phyloP scores from a whole-genome alignment of 768 basidiomycete species.

The Clitopilus passeckerianus region DNA sequence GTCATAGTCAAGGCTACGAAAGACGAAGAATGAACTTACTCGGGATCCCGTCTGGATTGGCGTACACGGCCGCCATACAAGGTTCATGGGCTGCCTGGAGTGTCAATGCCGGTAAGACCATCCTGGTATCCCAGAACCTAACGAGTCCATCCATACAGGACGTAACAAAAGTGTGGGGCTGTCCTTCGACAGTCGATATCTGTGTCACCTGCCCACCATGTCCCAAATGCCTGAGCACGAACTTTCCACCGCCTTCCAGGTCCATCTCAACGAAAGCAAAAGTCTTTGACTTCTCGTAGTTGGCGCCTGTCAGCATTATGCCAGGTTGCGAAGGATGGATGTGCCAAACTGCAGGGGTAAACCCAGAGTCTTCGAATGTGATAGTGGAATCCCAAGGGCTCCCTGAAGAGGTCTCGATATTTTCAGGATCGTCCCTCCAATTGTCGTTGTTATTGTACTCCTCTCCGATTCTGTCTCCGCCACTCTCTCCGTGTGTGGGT shows the following conservation, averaged over 20 bases:
- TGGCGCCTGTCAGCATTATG: constrained; percentile 16
- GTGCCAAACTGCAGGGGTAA: constrained; percentile 15
- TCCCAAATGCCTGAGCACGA: constrained; percentile 27
- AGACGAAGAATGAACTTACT: neutral
- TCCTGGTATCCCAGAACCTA: constrained; percentile 32
- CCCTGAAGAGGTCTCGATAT: constrained; percentile 24
- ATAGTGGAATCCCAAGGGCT: constrained; percentile 9
- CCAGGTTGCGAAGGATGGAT: constrained; percentile 15
- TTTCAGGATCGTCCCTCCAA: constrained; percentile 18
- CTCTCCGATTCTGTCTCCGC: constrained; percentile 15
- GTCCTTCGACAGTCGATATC: constrained; percentile 28
- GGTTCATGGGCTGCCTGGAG: constrained; percentile 16
- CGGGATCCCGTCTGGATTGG: constrained; percentile 32
- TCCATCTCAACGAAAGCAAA: constrained; percentile 20
- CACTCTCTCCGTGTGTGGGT: constrained; percentile 21
- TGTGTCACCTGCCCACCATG: constrained; percentile 25
- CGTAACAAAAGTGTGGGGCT: constrained; percentile 31
- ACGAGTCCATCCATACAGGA: constrained; percentile 30
- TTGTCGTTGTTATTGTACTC: constrained; percentile 6
- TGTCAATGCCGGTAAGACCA: constrained; percentile 29
- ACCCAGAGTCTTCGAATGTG: constrained; percentile 3
- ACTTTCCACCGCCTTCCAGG: constrained; percentile 24
- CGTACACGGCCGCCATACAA: constrained; percentile 19
- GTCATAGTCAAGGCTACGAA: neutral
- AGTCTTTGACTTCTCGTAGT: constrained; percentile 6